These are phyloP conservation scores for Wickerhamomyces chambardii DNA, from an alignment of 805 yeast genomes.

Conservation along the genomic window DNA sequence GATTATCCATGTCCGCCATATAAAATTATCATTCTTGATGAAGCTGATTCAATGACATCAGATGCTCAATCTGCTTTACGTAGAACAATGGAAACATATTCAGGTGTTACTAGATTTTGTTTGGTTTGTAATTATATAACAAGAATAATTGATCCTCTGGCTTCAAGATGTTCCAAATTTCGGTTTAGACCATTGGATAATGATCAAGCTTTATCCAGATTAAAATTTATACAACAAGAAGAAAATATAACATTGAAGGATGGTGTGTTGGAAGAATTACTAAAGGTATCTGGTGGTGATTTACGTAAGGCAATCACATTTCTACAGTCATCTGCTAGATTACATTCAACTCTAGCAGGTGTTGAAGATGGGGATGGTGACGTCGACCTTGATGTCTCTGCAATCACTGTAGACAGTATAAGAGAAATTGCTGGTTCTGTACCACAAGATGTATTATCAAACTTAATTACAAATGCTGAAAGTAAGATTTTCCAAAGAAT, in stretches of 20 bases:
- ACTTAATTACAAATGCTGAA: slow-evolving; percentile 29
- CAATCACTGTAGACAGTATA: slow-evolving; percentile 36
- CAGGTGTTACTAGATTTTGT: slow-evolving; percentile 88
- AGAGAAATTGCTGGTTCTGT: slow-evolving; percentile 75
- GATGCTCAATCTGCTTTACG: slow-evolving; percentile 96
- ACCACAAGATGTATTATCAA: slow-evolving; percentile 35
- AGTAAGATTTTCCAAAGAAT: slow-evolving; percentile 24
- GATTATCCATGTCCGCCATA: slow-evolving; percentile 95
- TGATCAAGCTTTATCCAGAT: slow-evolving; percentile 58
- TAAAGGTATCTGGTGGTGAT: slow-evolving; percentile 81
- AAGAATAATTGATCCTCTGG: slow-evolving; percentile 91
- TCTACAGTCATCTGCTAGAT: slow-evolving; percentile 73
- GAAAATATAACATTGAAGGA: slow-evolving; percentile 31
- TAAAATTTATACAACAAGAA: slow-evolving; percentile 50
- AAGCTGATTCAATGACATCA: slow-evolving; percentile 94
- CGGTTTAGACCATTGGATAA: slow-evolving; percentile 76
- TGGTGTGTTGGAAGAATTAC: slow-evolving; percentile 50
- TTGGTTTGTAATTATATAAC: slow-evolving; percentile 94
- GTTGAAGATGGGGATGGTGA: slow-evolving; percentile 22
- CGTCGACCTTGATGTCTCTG: slow-evolving; percentile 24
- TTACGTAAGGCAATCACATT: slow-evolving; percentile 87
- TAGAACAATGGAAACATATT: slow-evolving; percentile 88
- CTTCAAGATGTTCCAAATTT: slow-evolving; percentile 94
- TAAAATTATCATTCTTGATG: slow-evolving; percentile 86
- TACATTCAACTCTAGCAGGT: slow-evolving; percentile 21